Base-by-base conservation (phyloP, 768 basidiomycete species). In the Gyrodon lividus region DNA sequence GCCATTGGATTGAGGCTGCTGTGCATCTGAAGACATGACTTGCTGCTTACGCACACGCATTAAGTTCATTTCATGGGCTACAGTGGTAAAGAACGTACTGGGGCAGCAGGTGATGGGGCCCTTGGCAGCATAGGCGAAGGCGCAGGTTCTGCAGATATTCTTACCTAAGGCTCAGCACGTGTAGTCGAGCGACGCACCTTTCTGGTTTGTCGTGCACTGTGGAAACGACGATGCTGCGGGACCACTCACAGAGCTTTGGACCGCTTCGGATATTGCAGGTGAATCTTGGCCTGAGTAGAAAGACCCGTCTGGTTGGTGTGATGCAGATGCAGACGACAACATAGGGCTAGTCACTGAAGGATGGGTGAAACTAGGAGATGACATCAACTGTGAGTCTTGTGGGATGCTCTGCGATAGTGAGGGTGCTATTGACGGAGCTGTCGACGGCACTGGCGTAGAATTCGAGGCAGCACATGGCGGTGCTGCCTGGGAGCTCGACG, bases 351-450 rank as follows among this genome's bases (percentile, higher is more conserved):
- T 86, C 43, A 86, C 75, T 5, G 90, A 91, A 34, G 82, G 85
- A 69, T 92, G 89, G n/a, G 90, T 92, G 48, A 92, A 72, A 64
- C 89, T 92, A 24, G 90, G 89, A 8, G 90, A 91, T 0, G 87
- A 82, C 12, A 82, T 70, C 22, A 71, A 22, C 33, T 70, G 64
- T 34, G 73, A 70, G 13, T 77, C 76, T 39, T 64, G 60, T 34
- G 60, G 48, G 37, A 63, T 34, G 46, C 59, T 61, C 20, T 73
- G 68, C 14, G 70, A 70, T 35, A 71, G 46, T 22, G 70, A 68
- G 17, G 68, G 56, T 35, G 67, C 46, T 71, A 74, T 69, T 48
- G 76, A 71, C 2, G 69, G 72, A 1, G 72, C 66, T 9, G 71
- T 66, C 28, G 73, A 64, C 28, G 74, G 72, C 28, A 78, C 72